Percentiles rank a stretch among this genome's conserved stretches.
Evolutionary conservation across 768 basidiomycete genomes (phyloP).

Genomic region (Cystobasidium tubakii): DNA sequence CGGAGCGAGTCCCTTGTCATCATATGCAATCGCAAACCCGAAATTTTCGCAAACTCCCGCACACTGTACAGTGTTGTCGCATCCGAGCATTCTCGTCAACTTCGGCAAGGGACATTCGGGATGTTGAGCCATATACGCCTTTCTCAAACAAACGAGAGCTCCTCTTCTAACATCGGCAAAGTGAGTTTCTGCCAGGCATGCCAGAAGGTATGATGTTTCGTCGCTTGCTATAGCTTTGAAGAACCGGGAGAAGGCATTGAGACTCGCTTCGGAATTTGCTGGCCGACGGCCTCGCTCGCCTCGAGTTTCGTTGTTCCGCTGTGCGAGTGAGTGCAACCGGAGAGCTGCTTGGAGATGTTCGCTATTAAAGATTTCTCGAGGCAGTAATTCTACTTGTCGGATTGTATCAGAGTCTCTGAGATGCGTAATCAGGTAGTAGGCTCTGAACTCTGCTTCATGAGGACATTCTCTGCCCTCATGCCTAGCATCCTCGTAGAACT

Average conservation of each 20-base stretch:
- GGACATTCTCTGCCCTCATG: conserved; percentile 58
- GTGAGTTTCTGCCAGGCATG: conserved; percentile 77
- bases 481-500: conserved; percentile 81
- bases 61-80: conserved; percentile 48
- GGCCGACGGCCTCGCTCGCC: conserved; percentile 48
- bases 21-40: conserved; percentile 43
- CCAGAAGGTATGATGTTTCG: conserved; percentile 77
- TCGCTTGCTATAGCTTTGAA: conserved; percentile 65
- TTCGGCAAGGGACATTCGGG: conserved; percentile 46
- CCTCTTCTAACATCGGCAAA: conserved; percentile 59
- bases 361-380: conserved; percentile 61
- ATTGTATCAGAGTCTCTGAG: conserved; percentile 60
- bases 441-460: conserved; percentile 89
- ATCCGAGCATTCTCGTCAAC: conserved; percentile 49
- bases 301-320: conserved; percentile 57
- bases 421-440: conserved; percentile 87
- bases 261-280: conserved; percentile 62
- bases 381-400: conserved; percentile 47
- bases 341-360: conserved; percentile 78
- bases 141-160: conserved; percentile 61
- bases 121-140: conserved; percentile 53
- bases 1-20: conserved; percentile 12
- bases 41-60: conserved; percentile 46
- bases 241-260: conserved; percentile 57
- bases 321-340: conserved; percentile 70